Percentiles rank a stretch among this genome's conserved stretches.
Evolutionary conservation across 805 yeast species (phyloP).

Genomic region (Yamadazyma akitaensis): DNA sequence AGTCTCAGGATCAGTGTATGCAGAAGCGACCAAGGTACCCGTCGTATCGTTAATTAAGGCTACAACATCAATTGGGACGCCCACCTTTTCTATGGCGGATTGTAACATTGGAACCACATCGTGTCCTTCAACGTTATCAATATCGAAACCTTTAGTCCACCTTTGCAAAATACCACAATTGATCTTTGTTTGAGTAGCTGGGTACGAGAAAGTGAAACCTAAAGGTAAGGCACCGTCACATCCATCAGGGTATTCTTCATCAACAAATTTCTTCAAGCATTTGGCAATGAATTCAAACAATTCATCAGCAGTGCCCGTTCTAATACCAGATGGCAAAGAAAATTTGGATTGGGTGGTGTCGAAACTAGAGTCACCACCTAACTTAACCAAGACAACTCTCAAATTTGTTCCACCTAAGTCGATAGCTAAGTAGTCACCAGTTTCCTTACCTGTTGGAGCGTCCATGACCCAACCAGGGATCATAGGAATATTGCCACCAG

Average conservation of each 20-base stretch:
- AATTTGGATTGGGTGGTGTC: slow-evolving; percentile 86
- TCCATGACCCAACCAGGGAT: slow-evolving; percentile 96
- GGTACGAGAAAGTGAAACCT: slow-evolving; percentile 95
- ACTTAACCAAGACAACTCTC: slow-evolving; percentile 83
- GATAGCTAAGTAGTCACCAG: slow-evolving; percentile 86
- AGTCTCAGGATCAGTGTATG: slow-evolving; percentile 84
- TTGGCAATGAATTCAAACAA: slow-evolving; percentile 86
- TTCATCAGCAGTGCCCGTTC: slow-evolving; percentile 74
- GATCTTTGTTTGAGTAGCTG: slow-evolving; percentile 78
- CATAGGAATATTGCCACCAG: slow-evolving; percentile 92
- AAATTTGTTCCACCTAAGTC: slow-evolving; percentile 97
- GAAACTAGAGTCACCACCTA: slow-evolving; percentile 80
- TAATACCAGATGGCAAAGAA: slow-evolving; percentile 69
- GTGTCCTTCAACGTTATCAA: slow-evolving; percentile 87
- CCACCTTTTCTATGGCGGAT: slow-evolving; percentile 57
- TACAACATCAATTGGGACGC: slow-evolving; percentile 79
- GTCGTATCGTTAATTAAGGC: slow-evolving; percentile 96
- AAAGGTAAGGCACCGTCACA: slow-evolving; percentile 61
- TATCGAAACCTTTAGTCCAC: slow-evolving; percentile 98
- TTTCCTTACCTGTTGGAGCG: slow-evolving; percentile 87
- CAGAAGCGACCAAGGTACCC: slow-evolving; percentile 94
- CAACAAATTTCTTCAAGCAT: slow-evolving; percentile 67
- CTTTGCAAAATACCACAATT: slow-evolving; percentile 85
- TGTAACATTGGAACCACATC: slow-evolving; percentile 93
- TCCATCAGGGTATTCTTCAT: slow-evolving; percentile 67